Conservation (phyloP, 805 yeast species). For the Candida dendrica region DNA sequence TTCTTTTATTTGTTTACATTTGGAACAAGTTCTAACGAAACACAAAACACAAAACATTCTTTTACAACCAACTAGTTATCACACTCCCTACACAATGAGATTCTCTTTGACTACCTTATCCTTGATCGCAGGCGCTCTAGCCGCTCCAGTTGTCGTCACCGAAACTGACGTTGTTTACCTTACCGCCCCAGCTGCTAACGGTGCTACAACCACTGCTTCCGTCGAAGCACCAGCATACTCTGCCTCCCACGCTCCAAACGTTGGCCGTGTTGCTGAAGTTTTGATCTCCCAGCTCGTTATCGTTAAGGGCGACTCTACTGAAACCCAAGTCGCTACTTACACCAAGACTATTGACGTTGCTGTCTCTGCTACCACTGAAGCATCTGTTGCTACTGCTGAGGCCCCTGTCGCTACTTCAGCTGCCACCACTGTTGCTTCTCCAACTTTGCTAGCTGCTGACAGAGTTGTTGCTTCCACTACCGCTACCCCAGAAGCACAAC, state of each 20-base stretch:
- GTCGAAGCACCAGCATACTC: conserved; percentile 10
- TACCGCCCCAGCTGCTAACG: conserved; percentile 15
- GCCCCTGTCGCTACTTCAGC: conserved; percentile 12
- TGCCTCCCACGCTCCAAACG: conserved; percentile 14
- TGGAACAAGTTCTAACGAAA: background rate
- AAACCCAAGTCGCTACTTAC: conserved; percentile 14
- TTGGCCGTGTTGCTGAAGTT: conserved; percentile 16
- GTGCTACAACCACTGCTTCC: conserved; percentile 8
- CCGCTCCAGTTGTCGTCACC: conserved; percentile 22
- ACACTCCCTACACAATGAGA: conserved; percentile 9
- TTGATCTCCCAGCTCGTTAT: conserved; percentile 18
- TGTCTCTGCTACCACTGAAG: background rate
- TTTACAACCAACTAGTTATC: background rate
- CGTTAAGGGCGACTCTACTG: conserved; percentile 13
- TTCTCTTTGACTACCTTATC: conserved; percentile 16
- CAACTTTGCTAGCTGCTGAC: conserved; percentile 1
- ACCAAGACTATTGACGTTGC: conserved; percentile 6
- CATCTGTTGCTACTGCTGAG: conserved; percentile 9
- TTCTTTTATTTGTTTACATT: background rate
- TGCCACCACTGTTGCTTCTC: conserved; percentile 16
- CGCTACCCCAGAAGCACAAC: background rate
- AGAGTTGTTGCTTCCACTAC: conserved; percentile 1
- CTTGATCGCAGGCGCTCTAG: conserved; percentile 17
- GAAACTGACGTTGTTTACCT: conserved; percentile 19
- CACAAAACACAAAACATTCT: background rate